Conservation (phyloP, 1,284 basidiomycete species). For the Fistulinella cinereoalba region DNA sequence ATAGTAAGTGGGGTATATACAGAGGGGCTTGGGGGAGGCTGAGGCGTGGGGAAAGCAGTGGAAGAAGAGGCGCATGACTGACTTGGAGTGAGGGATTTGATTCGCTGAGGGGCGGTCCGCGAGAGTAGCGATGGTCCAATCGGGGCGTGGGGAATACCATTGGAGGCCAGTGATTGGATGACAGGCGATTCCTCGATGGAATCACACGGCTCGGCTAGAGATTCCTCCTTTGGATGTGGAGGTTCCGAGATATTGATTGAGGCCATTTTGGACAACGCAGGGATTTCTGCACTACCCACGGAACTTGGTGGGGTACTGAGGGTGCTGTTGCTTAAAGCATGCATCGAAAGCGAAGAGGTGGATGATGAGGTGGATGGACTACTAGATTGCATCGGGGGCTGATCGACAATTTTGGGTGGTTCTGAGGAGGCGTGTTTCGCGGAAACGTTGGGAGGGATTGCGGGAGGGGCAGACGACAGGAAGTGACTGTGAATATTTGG, state of each 20-base stretch:
- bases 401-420: slow-evolving; percentile 21
- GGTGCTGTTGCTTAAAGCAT: slow-evolving; percentile 38
- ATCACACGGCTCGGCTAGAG: background rate
- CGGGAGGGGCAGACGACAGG: slow-evolving; percentile 8
- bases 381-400: slow-evolving; percentile 30
- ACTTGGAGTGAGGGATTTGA: slow-evolving; percentile 29
- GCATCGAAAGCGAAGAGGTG: slow-evolving; percentile 49
- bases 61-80: slow-evolving; percentile 24
- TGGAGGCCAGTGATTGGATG: slow-evolving; percentile 24
- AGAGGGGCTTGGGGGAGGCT: slow-evolving; percentile 22
- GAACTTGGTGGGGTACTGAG: slow-evolving; percentile 59
- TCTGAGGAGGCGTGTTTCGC: slow-evolving; percentile 7
- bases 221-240: slow-evolving; percentile 4
- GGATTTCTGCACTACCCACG: slow-evolving; percentile 44
- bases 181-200: slow-evolving; percentile 20
- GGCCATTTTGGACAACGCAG: slow-evolving; percentile 41
- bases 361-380: slow-evolving; percentile 38
- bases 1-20: slow-evolving; percentile 60
- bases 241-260: slow-evolving; percentile 35
- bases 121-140: slow-evolving; percentile 60
- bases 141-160: slow-evolving; percentile 21
- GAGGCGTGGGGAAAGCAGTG: slow-evolving; percentile 25
- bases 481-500: slow-evolving; percentile 27
- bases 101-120: slow-evolving; percentile 55
- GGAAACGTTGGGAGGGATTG: background rate